phyloP scores from a whole-genome alignment of 2,329 filamentous ascomycete species.

The Microdochium nivale region DNA sequence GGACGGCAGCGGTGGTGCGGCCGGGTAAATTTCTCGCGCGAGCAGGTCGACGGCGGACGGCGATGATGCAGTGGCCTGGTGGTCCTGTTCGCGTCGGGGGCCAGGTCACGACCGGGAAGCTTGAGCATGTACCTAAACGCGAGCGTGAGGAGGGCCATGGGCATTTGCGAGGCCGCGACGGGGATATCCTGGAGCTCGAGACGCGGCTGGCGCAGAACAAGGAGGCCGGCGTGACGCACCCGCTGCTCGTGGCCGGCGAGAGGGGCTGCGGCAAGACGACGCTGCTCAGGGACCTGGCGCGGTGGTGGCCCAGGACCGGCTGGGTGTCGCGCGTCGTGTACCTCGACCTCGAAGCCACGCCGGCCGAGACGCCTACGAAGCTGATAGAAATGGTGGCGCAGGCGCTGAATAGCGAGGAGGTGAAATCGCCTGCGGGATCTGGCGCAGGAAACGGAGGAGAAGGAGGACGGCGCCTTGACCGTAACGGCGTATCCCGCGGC shows the following conservation, averaged over 20 bases:
- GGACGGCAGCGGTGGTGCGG: not conserved
- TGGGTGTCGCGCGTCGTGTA: not conserved
- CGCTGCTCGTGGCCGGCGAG: not conserved
- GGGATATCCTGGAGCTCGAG: not conserved
- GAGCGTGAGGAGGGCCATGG: too few species aligned
- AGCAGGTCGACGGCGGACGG: too few species aligned
- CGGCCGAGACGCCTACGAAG: not conserved
- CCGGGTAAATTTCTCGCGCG: not conserved
- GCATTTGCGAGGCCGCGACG: not conserved
- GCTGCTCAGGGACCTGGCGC: not conserved
- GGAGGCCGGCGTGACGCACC: not conserved
- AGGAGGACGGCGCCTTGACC: too few species aligned
- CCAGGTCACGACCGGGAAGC: too few species aligned
- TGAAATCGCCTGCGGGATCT: not conserved
- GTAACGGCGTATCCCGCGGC: too few species aligned
- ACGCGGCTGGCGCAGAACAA: not conserved
- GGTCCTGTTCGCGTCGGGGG: too few species aligned
- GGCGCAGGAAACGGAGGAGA: too few species aligned
- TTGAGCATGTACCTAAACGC: too few species aligned
- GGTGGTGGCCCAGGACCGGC: not conserved
- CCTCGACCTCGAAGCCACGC: not conserved
- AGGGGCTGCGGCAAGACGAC: not conserved
- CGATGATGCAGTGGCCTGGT: too few species aligned
- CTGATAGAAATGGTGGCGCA: not conserved
- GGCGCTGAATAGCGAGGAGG: not conserved